Evolutionary conservation across 352 stramenopile genomes (phyloP), one percentile per base, ranked within the genome.

Genomic region (Pythium aquatile): DNA sequence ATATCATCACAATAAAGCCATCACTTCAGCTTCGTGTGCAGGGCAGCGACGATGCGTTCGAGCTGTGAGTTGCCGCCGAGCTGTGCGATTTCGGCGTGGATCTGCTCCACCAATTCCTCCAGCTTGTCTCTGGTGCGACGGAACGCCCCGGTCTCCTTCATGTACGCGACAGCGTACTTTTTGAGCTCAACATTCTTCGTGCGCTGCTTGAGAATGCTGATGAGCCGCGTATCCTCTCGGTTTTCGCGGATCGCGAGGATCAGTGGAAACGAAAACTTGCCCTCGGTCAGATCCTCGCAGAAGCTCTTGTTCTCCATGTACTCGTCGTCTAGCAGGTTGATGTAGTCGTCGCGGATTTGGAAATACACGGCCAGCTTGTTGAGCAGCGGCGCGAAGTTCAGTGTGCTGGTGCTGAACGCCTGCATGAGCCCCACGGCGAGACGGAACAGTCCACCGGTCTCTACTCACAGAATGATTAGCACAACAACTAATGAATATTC

Each of bases 261-360:
- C 46, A 97, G 74, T 26, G 91, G 91, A 65, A 89, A 97, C 37
- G 88, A 98, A 68, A 99, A 99, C 69, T 99, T 99, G 26, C 97
- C 97, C 72, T 99, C 97, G 0, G 93, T 98, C 51, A 99, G 73
- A 74, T 99, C 97, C 77, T 99, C 97, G 69, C 96, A 98, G 73
- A 96, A 99, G 76, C 88, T 98, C 78, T 99, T 99, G 66, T 96
- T 97, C 73, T 98, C 95, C 85, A 98, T 98, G 76, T 98, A 99
- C 28, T 96, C 87, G 54, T 96, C 89, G 78, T 98, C 91, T 16
- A 97, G 74, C 14, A 99, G 69, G 73, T 99, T 99, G 60, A 99
- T 91, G 55, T 98, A 97, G 83, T 99, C 97, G 75, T 99, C 96
- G 42, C 96, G 85, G 69, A 99, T 98, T 80, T 99, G 96, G 79